Evolutionary conservation across 768 basidiomycete species (phyloP).

Genomic region (Dendrothele bispora): DNA sequence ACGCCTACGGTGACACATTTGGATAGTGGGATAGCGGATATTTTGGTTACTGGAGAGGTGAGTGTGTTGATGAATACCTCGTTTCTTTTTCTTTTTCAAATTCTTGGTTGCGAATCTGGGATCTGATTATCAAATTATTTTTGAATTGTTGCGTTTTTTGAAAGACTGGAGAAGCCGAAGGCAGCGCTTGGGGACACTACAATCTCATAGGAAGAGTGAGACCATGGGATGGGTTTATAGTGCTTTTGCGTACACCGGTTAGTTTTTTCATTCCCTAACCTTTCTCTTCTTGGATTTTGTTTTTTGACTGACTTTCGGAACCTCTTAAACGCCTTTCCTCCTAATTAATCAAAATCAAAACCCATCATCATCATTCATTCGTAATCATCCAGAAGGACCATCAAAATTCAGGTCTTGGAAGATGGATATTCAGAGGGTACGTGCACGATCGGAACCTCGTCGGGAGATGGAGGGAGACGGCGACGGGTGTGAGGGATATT

Average conservation of each 20-base stretch:
- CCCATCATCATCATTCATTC: too few relatives aligned
- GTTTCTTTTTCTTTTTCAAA: neutral
- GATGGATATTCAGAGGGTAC: conserved; percentile 55
- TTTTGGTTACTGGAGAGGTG: conserved; percentile 53
- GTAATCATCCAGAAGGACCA: conserved; percentile 38
- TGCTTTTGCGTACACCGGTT: conserved; percentile 46
- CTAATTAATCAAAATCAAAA: too few relatives aligned
- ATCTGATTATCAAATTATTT: too few relatives aligned
- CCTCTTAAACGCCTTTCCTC: too few relatives aligned
- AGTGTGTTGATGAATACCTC: too few relatives aligned
- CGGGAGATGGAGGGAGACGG: conserved; percentile 55
- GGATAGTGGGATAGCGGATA: conserved; percentile 46
- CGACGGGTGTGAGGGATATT: conserved; percentile 33
- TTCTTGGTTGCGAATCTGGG: neutral
- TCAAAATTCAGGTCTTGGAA: conserved; percentile 30
- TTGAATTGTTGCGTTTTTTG: neutral
- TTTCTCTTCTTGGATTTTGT: conserved; percentile 1
- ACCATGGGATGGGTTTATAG: conserved; percentile 51
- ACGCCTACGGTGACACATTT: conserved; percentile 17
- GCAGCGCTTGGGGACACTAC: conserved; percentile 50
- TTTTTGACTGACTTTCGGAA: too few relatives aligned
- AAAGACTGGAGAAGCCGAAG: conserved; percentile 43
- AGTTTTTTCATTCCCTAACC: conserved; percentile 14
- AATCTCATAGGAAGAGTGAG: conserved; percentile 47
- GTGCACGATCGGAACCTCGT: conserved; percentile 48